Conservation (phyloP, 495 filamentous ascomycete species). For the Rostrohypoxylon terebratum region DNA sequence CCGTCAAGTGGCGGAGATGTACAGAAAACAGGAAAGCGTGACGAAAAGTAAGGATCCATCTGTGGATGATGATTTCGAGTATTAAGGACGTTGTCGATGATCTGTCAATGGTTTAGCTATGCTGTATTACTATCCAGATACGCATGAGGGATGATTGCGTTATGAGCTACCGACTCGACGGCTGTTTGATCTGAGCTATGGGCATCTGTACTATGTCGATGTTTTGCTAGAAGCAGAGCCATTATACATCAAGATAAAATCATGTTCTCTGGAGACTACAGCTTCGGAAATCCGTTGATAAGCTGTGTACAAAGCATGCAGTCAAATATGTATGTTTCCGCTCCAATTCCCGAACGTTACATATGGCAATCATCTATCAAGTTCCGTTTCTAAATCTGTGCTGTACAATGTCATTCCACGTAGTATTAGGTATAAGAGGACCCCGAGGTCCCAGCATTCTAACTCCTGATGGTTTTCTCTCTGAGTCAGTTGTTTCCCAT, state of each 20-base stretch:
- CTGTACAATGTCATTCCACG: neutral
- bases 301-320: conserved; percentile 12
- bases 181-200: neutral
- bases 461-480: neutral
- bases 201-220: neutral
- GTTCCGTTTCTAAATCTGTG: neutral
- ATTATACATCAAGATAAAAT: neutral
- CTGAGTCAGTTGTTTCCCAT: neutral
- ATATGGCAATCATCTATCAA: conserved; percentile 1
- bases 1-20: conserved; percentile 93
- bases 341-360: conserved; percentile 13
- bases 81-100: conserved; percentile 62
- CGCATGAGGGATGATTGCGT: conserved; percentile 7
- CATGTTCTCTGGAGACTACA: neutral
- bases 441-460: neutral
- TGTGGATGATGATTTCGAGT: conserved; percentile 99
- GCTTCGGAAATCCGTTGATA: conserved; percentile 4
- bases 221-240: no score
- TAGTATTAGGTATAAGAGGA: neutral
- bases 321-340: conserved; percentile 25
- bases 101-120: conserved; percentile 5
- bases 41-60: conserved; percentile 77
- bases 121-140: neutral
- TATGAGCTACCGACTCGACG: neutral
- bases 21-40: conserved; percentile 91